Base-by-base conservation (phyloP, 768 basidiomycete species). In the Kwoniella sp. region DNA sequence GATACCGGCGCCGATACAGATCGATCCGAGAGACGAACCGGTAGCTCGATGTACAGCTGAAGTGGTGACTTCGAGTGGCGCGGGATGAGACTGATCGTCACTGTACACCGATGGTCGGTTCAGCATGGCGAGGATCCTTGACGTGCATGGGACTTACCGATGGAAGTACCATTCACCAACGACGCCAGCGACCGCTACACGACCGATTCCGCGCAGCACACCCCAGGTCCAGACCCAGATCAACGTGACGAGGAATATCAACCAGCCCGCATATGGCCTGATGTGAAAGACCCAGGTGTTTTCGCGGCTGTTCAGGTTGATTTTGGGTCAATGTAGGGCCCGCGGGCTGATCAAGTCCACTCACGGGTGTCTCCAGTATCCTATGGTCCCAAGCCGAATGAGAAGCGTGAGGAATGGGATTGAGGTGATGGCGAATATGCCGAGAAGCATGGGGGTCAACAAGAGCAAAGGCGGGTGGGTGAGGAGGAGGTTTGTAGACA, bases 121-220 rank as follows among this genome's bases (percentile, higher is more conserved):
- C 33, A 22, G 12, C 7, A 15, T n/a, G 11, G 28, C 17, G 45
- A 15, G 17, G 32, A n/a, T n/a, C n/a, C n/a, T n/a, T n/a, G n/a
- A n/a, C n/a, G n/a, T n/a, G n/a, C n/a, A 26, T 15, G 5, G 14
- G 40, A 70, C 82, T 65, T 62, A 84, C 80, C 82, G 78, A 25
- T 81, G 71, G 74, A 89, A 93, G 70, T 93, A 95, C 91, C 91
- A 96, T 38, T 85, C 84, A 1, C 89, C 91, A 28, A 96, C 81
- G 3, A 91, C 87, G 26, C 84, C 85, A 0, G 89, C 84, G 50
- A 84, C 82, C 2, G 84, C 81, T 47, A 85, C 87, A 6, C 88
- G 78, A 37, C 90, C 75, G 1, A 88, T 69, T 1, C 90, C 90
- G 33, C 89, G 79, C 17, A 87, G 83, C 5, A 95, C 84, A 9